Base-by-base conservation (phyloP, 108 stramenopile genomes). In the Nitzschia sp. region DNA sequence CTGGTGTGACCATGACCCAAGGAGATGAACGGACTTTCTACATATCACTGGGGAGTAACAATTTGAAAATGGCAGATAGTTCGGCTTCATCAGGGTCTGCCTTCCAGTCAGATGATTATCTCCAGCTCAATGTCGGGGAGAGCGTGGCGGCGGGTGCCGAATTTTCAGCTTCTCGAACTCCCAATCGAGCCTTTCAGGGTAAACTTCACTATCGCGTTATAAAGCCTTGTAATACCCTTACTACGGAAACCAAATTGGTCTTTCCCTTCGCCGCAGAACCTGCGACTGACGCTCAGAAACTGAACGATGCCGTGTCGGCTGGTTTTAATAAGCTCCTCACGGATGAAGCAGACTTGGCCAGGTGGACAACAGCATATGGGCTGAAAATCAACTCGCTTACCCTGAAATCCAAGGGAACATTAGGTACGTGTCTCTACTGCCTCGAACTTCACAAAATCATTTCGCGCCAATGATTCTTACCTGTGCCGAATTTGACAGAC, bases 131-230 rank as follows among this genome's bases (percentile, higher is more conserved):
- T 26, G 66, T 67, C 18, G 66, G 66, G 25, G 48, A 51, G 26
- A 30, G 54, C 18, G 26, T 67, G 2, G 19, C 17, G 19, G 9
- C 27, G 13, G 66, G 54, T 1, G 25, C 66, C 32, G 54, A 34
- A 25, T 67, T 55, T 26, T 13, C 25, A 21, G 35, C 61, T 1
- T 6, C 36, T 2, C 18, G 61, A 18, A 42, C 61, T 18, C 26
- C 30, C 19, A 55, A 56, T 32, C 31, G 33, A 38, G 66, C 54
- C 0, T 67, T 67, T 55, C 66, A 56, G 27, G 66, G 66, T 27
- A 67, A 51, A 35, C 54, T 67, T 21, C 54, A 67, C 26, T 67
- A 67, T 28, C 53, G 54, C 23, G 53, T 55, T 0, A 13, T 67
- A 5, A 38, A 45, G 25, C 48, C 66, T 2, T 67, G 66, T 31